phyloP scores from a whole-genome alignment of 169 alveolate species.

The Cyclospora cayetanensis region DNA sequence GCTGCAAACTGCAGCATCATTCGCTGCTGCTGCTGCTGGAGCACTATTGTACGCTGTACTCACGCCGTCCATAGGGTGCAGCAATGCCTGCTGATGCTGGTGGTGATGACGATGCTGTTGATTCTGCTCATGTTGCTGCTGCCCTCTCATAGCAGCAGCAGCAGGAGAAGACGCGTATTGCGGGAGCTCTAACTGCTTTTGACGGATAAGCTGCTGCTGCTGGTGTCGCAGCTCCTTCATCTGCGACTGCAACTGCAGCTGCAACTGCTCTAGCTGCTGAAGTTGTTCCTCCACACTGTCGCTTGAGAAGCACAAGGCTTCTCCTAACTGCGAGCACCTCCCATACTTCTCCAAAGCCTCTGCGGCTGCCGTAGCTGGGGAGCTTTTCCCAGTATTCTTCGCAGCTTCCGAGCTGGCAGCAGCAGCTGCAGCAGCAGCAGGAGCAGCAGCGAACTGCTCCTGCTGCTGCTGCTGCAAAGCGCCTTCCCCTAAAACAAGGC shows the following conservation, averaged over 20 bases:
- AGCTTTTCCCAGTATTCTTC: background rate
- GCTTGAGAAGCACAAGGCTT: background rate
- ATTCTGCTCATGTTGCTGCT: background rate
- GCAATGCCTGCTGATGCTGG: background rate
- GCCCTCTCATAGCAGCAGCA: background rate
- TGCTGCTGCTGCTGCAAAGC: background rate
- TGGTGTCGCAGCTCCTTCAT: background rate
- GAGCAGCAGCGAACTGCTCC: background rate
- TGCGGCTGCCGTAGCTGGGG: too few species aligned
- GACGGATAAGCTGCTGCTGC: background rate
- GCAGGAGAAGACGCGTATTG: background rate
- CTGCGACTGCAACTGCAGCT: background rate
- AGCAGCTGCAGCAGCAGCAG: background rate
- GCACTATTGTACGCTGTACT: too few species aligned
- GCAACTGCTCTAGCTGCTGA: background rate
- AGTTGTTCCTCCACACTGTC: background rate
- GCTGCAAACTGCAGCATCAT: background rate
- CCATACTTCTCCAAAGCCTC: too few species aligned
- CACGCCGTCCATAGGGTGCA: too few species aligned
- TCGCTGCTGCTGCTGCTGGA: background rate
- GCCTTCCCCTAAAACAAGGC: background rate
- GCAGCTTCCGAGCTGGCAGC: background rate
- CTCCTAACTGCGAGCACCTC: too few species aligned
- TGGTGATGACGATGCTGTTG: background rate
- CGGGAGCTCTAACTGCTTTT: background rate